Evolutionary conservation across 1,284 basidiomycete species (phyloP), one percentile per base, ranked within the genome.

Genomic region (Tilletia indica): DNA sequence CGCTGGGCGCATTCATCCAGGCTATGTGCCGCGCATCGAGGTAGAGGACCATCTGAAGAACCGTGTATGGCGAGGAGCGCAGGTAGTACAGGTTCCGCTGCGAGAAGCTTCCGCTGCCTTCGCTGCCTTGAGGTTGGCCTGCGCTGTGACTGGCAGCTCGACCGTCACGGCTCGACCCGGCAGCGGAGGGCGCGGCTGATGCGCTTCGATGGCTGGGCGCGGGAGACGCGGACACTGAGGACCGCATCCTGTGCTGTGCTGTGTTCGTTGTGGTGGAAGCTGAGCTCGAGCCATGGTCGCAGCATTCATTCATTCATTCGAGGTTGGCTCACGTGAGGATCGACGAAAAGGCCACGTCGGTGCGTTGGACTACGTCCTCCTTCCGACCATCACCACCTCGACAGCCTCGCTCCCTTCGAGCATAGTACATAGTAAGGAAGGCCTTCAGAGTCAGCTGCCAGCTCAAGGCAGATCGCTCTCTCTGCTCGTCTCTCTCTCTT

Each of bases 31-130:
- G 76, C 9, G 82, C 77, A 72, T 86, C 85, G 56, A 86, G 77
- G 73, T 85, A 85, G 54, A 86, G 76, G 71, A 85, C 76, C 73
- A 83, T 80, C 58, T 83, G 84, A 0, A 86, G 75, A 9, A 86
- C 85, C 8, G 81, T 74, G 31, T 77, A 76, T 4, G 84, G 79
- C 2, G 81, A 83, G 39, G 85, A 81, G 36, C 85, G 84, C 6
- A 86, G 78, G 77, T 85, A 86, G 68, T 77, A 82, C 38, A 82
- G 74, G 68, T 85, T 82, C n/a, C 83, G 81, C 21, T 80, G 78
- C 4, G 78, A 71, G 73, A 81, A 85, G 58, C 34, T 36, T 51
- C 66, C 45, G 12, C 49, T 36, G 48, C 19, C 14, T 11, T 16
- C 5, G 38, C n/a, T 25, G 51, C 6, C 19, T 54, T 54, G 51